Evolutionary conservation across 192 early-diverging fungal genomes (phyloP).

Genomic region (Umbelopsis ramanniana): DNA sequence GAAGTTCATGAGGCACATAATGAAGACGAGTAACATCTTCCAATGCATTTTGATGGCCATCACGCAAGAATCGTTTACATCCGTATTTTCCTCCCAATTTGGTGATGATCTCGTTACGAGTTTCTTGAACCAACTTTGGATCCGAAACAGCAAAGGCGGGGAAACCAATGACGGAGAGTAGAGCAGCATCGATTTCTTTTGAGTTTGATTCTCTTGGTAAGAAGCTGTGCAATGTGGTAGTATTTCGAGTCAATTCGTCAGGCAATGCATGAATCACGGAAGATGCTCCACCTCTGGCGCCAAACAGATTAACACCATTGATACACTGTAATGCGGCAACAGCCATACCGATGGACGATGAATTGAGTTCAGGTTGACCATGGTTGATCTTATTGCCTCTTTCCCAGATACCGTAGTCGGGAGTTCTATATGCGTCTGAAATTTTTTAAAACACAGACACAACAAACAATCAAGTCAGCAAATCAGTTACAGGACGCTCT

Average conservation of each 20-base stretch:
- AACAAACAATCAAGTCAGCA: not conserved
- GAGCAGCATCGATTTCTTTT: conserved; percentile 85
- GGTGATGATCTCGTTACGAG: conserved; percentile 74
- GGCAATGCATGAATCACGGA: conserved; percentile 86
- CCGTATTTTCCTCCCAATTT: conserved; percentile 85
- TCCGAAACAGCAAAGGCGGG: conserved; percentile 88
- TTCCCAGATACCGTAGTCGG: conserved; percentile 91
- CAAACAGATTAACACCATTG: conserved; percentile 87
- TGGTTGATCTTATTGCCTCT: conserved; percentile 89
- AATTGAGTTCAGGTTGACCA: conserved; percentile 85
- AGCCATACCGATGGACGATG: conserved; percentile 87
- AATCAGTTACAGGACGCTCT: too few relatives aligned
- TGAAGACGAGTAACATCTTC: conserved; percentile 79
- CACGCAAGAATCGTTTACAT: conserved; percentile 83
- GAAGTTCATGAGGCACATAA: conserved; percentile 82
- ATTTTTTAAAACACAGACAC: not conserved
- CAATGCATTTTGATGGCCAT: conserved; percentile 83
- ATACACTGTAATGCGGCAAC: conserved; percentile 84
- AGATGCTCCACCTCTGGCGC: conserved; percentile 72
- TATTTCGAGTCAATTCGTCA: conserved; percentile 84
- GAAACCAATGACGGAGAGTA: conserved; percentile 84
- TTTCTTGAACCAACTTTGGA: conserved; percentile 61
- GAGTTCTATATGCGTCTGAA: conserved; percentile 70
- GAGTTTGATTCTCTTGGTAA: conserved; percentile 85
- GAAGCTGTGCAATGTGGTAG: conserved; percentile 75